These are phyloP conservation scores for Apostasia shenzhenica DNA, from an alignment of 106 monocot genomes.

Conservation along the genomic window DNA sequence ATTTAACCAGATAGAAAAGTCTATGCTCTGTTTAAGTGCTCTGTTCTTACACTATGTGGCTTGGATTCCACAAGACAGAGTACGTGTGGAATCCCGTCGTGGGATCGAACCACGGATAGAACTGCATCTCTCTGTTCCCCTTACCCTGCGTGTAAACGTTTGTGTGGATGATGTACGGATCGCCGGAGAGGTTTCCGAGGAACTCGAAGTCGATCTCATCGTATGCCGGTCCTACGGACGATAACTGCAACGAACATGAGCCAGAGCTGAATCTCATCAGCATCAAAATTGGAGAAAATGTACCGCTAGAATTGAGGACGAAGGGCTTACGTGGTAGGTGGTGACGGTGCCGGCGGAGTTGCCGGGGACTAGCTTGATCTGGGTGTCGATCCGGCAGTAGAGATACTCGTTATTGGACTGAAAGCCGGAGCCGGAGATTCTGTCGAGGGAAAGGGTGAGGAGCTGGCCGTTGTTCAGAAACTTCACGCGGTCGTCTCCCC, in stretches of 20 bases:
- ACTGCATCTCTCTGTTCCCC: slow-evolving; percentile 44
- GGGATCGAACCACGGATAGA: slow-evolving; percentile 48
- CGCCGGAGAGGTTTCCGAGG: too few relatives aligned
- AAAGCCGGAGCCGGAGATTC: background rate
- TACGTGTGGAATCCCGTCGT: slow-evolving; percentile 45
- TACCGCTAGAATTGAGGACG: too few relatives aligned
- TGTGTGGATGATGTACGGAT: slow-evolving; percentile 40
- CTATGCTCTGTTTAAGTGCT: too few relatives aligned
- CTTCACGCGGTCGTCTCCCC: background rate
- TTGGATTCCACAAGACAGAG: slow-evolving; percentile 43
- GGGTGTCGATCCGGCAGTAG: background rate
- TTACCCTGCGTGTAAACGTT: slow-evolving; percentile 42
- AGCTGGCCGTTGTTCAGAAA: background rate
- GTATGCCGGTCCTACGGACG: slow-evolving; percentile 30
- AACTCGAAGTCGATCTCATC: slow-evolving; percentile 53
- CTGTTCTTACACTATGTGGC: slow-evolving; percentile 26
- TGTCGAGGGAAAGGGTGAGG: background rate
- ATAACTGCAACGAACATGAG: slow-evolving; percentile 16
- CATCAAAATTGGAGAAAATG: too few relatives aligned
- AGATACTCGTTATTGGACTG: background rate
- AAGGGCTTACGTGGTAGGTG: too few relatives aligned
- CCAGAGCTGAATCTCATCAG: background rate
- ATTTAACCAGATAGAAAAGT: too few relatives aligned
- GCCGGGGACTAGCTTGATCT: background rate
- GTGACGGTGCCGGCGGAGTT: too few relatives aligned